phyloP scores from a whole-genome alignment of 371 early-diverging fungal genomes.

The Syncephalis plumigaleata region DNA sequence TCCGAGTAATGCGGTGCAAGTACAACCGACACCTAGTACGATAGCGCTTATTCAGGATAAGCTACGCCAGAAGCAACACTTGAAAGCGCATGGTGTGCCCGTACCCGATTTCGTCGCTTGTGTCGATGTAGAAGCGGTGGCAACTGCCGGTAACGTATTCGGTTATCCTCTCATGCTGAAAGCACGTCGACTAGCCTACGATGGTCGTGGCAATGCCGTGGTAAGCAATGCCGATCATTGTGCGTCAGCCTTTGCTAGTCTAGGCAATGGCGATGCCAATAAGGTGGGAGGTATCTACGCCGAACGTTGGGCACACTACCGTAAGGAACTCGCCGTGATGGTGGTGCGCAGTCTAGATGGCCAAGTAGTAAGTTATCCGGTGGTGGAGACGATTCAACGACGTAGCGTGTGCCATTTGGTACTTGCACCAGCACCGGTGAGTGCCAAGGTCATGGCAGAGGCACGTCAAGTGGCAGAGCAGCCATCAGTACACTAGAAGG shows the following conservation, averaged over 20 bases:
- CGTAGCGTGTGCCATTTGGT: constrained; percentile 89
- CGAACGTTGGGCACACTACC: constrained; percentile 86
- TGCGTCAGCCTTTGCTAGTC: constrained; percentile 24
- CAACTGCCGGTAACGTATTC: constrained; percentile 33
- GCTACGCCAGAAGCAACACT: constrained; percentile 67
- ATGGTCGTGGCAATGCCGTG: constrained; percentile 82
- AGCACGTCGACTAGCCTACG: constrained; percentile 84
- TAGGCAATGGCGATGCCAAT: constrained; percentile 23
- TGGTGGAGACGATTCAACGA: constrained; percentile 89
- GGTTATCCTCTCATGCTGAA: constrained; percentile 93
- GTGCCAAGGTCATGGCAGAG: constrained; percentile 23
- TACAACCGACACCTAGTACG: constrained; percentile 67
- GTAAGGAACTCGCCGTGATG: constrained; percentile 90
- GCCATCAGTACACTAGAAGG: constrained; percentile 68
- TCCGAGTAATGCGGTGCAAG: constrained; percentile 18
- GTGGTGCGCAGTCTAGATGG: constrained; percentile 73
- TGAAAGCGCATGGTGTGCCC: constrained; percentile 39
- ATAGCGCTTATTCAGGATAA: constrained; percentile 89
- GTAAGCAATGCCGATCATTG: constrained; percentile 47
- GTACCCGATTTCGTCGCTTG: constrained; percentile 53
- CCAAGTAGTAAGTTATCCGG: constrained; percentile 68
- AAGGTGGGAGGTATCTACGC: constrained; percentile 54
- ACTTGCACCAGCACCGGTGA: constrained; percentile 84
- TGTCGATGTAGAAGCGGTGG: constrained; percentile 23
- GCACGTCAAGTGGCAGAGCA: constrained; percentile 68